phyloP scores from a whole-genome alignment of 192 early-diverging fungal species.

The Podila verticillata region DNA sequence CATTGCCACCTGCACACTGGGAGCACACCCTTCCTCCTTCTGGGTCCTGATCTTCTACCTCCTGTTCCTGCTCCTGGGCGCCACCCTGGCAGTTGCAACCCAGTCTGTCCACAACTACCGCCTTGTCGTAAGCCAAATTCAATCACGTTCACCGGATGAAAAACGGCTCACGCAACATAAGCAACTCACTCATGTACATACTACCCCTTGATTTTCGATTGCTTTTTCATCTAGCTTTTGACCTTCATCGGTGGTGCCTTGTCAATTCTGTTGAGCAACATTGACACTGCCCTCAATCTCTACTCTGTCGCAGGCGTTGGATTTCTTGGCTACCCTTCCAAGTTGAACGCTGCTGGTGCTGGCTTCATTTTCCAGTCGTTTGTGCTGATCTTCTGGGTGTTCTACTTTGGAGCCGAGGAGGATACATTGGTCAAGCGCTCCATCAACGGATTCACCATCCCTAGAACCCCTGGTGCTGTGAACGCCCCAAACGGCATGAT shows the following conservation, averaged over 20 bases:
- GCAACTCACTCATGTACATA: neutral
- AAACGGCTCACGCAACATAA: neutral
- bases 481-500: slow-evolving; percentile 36
- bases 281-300: neutral
- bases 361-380: slow-evolving; percentile 53
- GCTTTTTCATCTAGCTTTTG: slow-evolving; percentile 24
- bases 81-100: slow-evolving; percentile 35
- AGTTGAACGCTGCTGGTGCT: slow-evolving; percentile 48
- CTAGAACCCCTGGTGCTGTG: slow-evolving; percentile 19
- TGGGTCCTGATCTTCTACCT: slow-evolving; percentile 58
- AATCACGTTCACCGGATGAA: neutral
- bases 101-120: slow-evolving; percentile 48
- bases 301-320: too few species aligned
- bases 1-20: slow-evolving; percentile 35
- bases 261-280: slow-evolving; percentile 5
- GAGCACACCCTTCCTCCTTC: neutral
- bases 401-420: slow-evolving; percentile 73
- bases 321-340: neutral
- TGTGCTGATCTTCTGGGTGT: slow-evolving; percentile 70
- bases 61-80: slow-evolving; percentile 47
- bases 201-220: slow-evolving; percentile 7
- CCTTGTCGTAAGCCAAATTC: slow-evolving; percentile 40
- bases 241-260: slow-evolving; percentile 45
- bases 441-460: slow-evolving; percentile 45
- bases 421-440: slow-evolving; percentile 57